Evolutionary conservation across 139 green algal species (phyloP).

Genomic region (Chlamydomonas incerta): DNA sequence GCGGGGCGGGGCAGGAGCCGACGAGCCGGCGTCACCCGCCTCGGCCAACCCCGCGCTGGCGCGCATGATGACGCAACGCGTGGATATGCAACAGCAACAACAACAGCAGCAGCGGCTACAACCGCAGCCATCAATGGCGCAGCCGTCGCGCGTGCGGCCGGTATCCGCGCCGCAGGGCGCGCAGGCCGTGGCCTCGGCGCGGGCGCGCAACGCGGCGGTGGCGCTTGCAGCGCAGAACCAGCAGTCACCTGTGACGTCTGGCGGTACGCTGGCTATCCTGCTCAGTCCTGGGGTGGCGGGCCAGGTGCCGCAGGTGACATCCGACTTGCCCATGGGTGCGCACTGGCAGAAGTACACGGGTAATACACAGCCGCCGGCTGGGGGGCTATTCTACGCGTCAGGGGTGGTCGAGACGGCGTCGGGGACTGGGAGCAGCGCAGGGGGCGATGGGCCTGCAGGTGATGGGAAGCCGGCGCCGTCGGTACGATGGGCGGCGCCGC

Average conservation of each 20-base stretch:
- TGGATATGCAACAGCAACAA: background rate
- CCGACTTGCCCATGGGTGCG: background rate
- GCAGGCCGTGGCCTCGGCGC: background rate
- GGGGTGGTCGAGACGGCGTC: background rate
- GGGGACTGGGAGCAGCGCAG: background rate
- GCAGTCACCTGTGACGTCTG: background rate
- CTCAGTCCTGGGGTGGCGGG: conserved; percentile 5
- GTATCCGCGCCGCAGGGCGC: conserved; percentile 3
- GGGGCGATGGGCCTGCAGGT: background rate
- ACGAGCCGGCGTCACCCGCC: no score
- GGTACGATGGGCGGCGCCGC: conserved; percentile 6
- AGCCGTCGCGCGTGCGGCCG: background rate
- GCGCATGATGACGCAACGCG: no score
- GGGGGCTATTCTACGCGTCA: conserved; percentile 7
- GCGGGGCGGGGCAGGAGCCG: no score
- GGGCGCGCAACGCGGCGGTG: background rate
- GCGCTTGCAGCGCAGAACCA: no score
- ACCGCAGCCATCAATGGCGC: background rate
- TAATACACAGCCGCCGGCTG: background rate
- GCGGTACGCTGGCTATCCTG: background rate
- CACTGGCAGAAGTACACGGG: conserved; percentile 15
- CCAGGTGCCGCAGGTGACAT: background rate
- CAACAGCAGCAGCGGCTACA: background rate
- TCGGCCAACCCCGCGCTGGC: no score
- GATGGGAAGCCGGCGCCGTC: background rate